phyloP scores from a whole-genome alignment of 805 yeast genomes.

The Metschnikowia kofuensis region DNA sequence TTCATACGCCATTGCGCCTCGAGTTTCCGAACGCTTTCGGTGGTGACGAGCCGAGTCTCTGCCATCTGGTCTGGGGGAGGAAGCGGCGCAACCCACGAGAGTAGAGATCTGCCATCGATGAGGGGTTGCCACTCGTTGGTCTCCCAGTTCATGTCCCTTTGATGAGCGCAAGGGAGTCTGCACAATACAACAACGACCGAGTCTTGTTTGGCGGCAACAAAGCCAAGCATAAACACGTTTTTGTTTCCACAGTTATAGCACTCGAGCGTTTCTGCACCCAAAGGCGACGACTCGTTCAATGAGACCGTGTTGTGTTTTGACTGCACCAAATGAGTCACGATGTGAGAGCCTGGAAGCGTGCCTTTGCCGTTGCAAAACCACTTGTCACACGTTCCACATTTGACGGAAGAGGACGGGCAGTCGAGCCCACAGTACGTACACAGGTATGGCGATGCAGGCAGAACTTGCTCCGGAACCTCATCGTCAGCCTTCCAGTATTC shows the following conservation, averaged over 20 bases:
- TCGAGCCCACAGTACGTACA: constrained; percentile 76
- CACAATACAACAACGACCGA: constrained; percentile 85
- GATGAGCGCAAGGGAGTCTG: constrained; percentile 83
- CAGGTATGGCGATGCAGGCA: neutral
- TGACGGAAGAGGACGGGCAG: constrained; percentile 60
- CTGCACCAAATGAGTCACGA: constrained; percentile 78
- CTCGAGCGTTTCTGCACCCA: constrained; percentile 85
- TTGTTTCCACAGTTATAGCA: constrained; percentile 87
- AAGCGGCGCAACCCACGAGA: constrained; percentile 75
- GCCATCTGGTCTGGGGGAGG: constrained; percentile 65
- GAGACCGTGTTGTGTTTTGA: constrained; percentile 73
- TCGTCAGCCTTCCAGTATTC: constrained; percentile 2
- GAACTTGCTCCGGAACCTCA: neutral
- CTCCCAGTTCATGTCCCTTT: constrained; percentile 79
- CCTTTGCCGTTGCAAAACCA: constrained; percentile 88
- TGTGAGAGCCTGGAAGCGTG: constrained; percentile 64
- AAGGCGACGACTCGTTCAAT: constrained; percentile 73
- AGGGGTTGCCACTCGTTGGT: constrained; percentile 83
- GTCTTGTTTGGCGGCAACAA: constrained; percentile 82
- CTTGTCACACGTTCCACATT: constrained; percentile 71
- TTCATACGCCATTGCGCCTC: constrained; percentile 82
- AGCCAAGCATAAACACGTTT: constrained; percentile 77
- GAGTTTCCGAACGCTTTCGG: constrained; percentile 63
- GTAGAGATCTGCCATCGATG: constrained; percentile 72
- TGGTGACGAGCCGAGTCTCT: constrained; percentile 54